A percentile compares a stretch with the other conserved stretches of the same genome.
These are phyloP conservation scores for Gossypium longicalyx DNA, from an alignment of 345 rosid genomes.

Conservation along the genomic window DNA sequence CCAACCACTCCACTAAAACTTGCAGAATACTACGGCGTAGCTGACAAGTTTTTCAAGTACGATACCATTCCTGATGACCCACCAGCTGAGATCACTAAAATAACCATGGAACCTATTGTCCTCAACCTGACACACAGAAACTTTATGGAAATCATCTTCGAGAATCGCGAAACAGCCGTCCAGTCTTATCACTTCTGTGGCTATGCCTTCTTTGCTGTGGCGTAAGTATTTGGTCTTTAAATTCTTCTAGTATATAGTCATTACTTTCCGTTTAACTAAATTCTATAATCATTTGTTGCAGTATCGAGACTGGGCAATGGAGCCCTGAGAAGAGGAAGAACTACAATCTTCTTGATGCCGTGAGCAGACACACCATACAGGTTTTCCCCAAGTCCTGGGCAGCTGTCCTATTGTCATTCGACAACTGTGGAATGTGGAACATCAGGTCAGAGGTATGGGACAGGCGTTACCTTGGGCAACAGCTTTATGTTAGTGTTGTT, in stretches of 20 bases:
- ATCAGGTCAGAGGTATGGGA: constrained; percentile 65
- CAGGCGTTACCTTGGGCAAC: constrained; percentile 66
- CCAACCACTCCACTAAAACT: constrained; percentile 55
- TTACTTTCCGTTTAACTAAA: too few relatives aligned
- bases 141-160: constrained; percentile 69
- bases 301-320: neutral
- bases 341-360: constrained; percentile 80
- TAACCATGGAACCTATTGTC: constrained; percentile 40
- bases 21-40: constrained; percentile 54
- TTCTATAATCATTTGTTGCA: too few relatives aligned
- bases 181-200: constrained; percentile 69
- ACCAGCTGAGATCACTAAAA: constrained; percentile 18
- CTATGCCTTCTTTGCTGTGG: constrained; percentile 72
- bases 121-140: constrained; percentile 60
- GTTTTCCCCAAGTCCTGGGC: constrained; percentile 89
- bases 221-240: too few relatives aligned
- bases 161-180: constrained; percentile 65
- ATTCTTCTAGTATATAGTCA: too few relatives aligned
- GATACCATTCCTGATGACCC: constrained; percentile 44
- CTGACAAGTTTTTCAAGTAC: constrained; percentile 58
- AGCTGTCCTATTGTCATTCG: constrained; percentile 71
- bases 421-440: constrained; percentile 97
- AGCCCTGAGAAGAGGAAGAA: constrained; percentile 8
- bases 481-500: constrained; percentile 55
- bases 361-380: constrained; percentile 82